Conservation (phyloP, 352 stramenopile species). For the Globisporangium spiculum region DNA sequence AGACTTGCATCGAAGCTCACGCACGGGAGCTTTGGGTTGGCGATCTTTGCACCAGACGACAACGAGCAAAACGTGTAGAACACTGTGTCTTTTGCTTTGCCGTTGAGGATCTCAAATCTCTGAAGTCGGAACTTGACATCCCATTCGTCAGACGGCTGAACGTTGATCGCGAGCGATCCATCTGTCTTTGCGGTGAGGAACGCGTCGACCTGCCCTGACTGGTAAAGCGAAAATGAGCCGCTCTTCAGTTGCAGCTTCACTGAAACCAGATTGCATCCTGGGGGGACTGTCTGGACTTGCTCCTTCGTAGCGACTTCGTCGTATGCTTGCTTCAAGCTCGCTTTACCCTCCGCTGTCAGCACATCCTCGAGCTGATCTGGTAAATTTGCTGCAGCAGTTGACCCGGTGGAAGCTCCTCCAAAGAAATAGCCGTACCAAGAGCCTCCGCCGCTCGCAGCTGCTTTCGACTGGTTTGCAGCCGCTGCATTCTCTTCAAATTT, state of each 20-base stretch:
- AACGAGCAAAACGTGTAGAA: constrained; percentile 71
- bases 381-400: constrained; percentile 12
- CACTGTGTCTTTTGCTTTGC: constrained; percentile 31
- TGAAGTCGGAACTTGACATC: constrained; percentile 57
- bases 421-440: constrained; percentile 88
- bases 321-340: constrained; percentile 70
- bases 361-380: constrained; percentile 38
- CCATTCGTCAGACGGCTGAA: constrained; percentile 71
- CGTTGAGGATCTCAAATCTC: constrained; percentile 68
- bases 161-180: constrained; percentile 52
- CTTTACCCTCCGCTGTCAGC: constrained; percentile 61
- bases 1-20: constrained; percentile 47
- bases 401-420: constrained; percentile 21
- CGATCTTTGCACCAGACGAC: constrained; percentile 23
- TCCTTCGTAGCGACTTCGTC: constrained; percentile 65
- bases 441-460: constrained; percentile 22
- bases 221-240: constrained; percentile 53
- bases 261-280: constrained; percentile 66
- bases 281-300: constrained; percentile 37
- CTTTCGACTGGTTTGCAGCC: constrained; percentile 20
- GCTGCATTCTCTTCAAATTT: constrained; percentile 28
- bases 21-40: constrained; percentile 30
- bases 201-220: constrained; percentile 38
- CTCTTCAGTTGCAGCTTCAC: constrained; percentile 60
- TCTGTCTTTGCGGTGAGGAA: constrained; percentile 49